phyloP scores from a whole-genome alignment of 2,329 filamentous ascomycete species.

The Sporothrix mexicana region DNA sequence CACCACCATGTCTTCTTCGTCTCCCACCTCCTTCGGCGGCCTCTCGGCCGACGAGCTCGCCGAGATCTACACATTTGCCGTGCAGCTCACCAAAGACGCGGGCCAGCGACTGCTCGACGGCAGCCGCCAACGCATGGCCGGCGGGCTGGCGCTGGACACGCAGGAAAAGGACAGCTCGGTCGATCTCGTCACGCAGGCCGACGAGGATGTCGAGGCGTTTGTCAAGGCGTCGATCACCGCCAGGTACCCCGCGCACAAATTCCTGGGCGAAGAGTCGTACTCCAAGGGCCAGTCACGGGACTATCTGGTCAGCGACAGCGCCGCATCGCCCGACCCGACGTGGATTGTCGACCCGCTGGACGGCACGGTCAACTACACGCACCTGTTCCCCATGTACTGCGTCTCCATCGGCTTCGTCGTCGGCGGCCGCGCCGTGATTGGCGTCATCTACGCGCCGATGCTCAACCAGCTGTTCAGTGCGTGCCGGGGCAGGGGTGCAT shows the following conservation, averaged over 20 bases:
- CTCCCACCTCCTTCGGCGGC: background rate
- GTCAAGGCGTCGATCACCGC: constrained; percentile 64
- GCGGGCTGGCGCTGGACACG: constrained; percentile 36
- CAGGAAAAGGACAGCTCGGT: constrained; percentile 76
- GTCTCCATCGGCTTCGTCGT: constrained; percentile 75
- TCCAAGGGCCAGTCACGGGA: constrained; percentile 69
- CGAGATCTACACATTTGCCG: constrained; percentile 72
- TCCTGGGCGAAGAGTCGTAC: constrained; percentile 79
- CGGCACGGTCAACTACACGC: constrained; percentile 81
- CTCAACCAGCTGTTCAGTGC: constrained; percentile 72
- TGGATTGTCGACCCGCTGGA: constrained; percentile 81
- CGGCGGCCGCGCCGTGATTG: constrained; percentile 65
- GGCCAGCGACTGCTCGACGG: constrained; percentile 70
- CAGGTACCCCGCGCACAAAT: constrained; percentile 72
- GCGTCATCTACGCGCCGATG: constrained; percentile 75
- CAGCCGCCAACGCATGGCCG: constrained; percentile 59
- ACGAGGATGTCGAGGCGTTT: constrained; percentile 73
- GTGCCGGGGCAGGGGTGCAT: constrained; percentile 69
- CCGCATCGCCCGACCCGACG: constrained; percentile 56
- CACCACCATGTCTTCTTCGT: constrained; percentile 17
- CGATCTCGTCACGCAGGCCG: constrained; percentile 78
- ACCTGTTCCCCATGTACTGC: constrained; percentile 82
- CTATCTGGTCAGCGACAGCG: constrained; percentile 64
- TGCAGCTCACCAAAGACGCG: constrained; percentile 72
- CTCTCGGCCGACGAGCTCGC: constrained; percentile 55